phyloP scores from a whole-genome alignment of 352 stramenopile genomes.

The Phytophthora litchii region DNA sequence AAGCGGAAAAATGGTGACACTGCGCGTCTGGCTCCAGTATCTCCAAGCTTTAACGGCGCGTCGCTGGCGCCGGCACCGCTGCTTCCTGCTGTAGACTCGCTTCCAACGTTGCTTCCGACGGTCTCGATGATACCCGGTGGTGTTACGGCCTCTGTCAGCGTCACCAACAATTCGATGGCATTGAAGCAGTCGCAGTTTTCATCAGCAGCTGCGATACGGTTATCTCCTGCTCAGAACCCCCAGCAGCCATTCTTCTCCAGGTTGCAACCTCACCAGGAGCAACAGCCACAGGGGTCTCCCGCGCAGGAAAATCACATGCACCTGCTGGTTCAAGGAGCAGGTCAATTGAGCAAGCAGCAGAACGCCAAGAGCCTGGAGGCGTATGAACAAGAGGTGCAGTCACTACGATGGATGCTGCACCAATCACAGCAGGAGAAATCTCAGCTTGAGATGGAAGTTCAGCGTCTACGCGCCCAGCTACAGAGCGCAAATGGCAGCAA shows the following conservation, averaged over 20 bases:
- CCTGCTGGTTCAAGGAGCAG: conserved; percentile 60
- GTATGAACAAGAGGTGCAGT: conserved; percentile 75
- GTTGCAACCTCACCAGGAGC: conserved; percentile 33
- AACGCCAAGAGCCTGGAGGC: conserved; percentile 48
- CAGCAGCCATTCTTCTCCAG: conserved; percentile 54
- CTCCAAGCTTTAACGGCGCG: conserved; percentile 20
- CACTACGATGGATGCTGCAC: conserved; percentile 68
- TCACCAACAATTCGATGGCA: conserved; percentile 19
- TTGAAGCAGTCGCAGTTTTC: conserved; percentile 34
- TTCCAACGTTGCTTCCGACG: conserved; percentile 63
- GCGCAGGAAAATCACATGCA: conserved; percentile 67
- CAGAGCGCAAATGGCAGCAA: conserved; percentile 19
- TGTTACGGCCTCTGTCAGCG: conserved; percentile 2
- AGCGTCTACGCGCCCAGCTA: conserved; percentile 67
- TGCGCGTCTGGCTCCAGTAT: conserved; percentile 29
- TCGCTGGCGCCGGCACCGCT: conserved; percentile 43
- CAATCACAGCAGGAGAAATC: conserved; percentile 77
- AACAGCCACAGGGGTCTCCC: conserved; percentile 15
- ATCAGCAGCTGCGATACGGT: conserved; percentile 7
- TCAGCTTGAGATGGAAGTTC: conserved; percentile 67
- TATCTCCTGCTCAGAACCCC: conserved; percentile 28
- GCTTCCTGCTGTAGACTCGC: conserved; percentile 45
- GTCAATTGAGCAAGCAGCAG: conserved; percentile 70
- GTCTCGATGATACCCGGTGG: conserved; percentile 36
- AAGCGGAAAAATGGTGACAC: conserved; percentile 39